A percentile compares a stretch with the other conserved stretches of the same genome.
These are phyloP conservation scores for Auricularia cornea DNA, from an alignment of 768 basidiomycete genomes.

Conservation along the genomic window DNA sequence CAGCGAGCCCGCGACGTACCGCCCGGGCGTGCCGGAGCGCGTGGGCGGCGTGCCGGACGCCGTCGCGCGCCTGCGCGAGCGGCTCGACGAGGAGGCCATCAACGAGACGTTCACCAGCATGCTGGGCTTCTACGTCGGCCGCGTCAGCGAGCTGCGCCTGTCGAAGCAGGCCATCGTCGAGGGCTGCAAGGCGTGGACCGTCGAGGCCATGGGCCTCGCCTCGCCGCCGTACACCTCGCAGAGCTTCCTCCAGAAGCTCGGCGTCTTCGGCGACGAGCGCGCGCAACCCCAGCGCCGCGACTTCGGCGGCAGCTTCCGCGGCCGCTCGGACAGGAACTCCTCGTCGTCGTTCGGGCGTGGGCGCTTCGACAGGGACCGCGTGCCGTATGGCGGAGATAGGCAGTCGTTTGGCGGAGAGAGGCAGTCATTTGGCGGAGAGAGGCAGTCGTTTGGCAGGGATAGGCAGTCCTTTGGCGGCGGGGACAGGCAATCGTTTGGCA, in stretches of 20 bases:
- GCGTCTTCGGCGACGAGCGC: slow-evolving; percentile 8
- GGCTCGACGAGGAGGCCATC: slow-evolving; percentile 41
- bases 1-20: slow-evolving; percentile 8
- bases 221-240: slow-evolving; percentile 44
- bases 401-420: no score
- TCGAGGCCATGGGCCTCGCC: slow-evolving; percentile 43
- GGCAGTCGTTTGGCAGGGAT: no score
- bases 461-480: no score
- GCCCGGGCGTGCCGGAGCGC: slow-evolving; percentile 10
- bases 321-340: no score
- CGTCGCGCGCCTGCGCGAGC: slow-evolving; percentile 8
- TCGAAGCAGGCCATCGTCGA: slow-evolving; percentile 37
- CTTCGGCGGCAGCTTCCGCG: no score
- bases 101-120: slow-evolving; percentile 55
- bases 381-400: no score
- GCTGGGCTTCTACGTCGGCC: slow-evolving; percentile 64
- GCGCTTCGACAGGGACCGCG: no score
- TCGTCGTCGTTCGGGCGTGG: no score
- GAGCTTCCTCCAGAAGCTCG: slow-evolving; percentile 37
- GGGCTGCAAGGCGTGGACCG: slow-evolving; percentile 56
- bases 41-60: slow-evolving; percentile 15
- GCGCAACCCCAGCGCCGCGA: no score
- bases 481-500: no score
- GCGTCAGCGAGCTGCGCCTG: slow-evolving; percentile 39
- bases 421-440: no score